Percentiles rank a stretch among this genome's conserved stretches.
phyloP scores from a whole-genome alignment of 2,329 filamentous ascomycete genomes.

The Diaporthe eres region DNA sequence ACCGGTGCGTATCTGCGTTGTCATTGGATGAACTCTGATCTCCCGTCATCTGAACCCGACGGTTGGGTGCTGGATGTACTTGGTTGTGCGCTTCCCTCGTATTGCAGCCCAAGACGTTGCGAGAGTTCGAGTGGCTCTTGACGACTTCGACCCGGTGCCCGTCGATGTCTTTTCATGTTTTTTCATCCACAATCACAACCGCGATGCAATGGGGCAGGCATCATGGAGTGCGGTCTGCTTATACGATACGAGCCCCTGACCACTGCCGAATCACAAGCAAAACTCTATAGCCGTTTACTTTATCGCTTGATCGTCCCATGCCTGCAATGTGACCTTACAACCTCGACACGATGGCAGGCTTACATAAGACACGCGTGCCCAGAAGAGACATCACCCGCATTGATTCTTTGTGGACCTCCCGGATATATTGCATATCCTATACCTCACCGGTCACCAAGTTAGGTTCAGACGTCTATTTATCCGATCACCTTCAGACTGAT shows the following conservation, averaged over 20 bases:
- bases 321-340: constrained; percentile 17
- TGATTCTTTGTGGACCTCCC: no score
- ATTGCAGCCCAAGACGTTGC: not conserved
- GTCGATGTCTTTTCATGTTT: not conserved
- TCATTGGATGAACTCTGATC: constrained; percentile 13
- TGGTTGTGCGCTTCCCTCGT: not conserved
- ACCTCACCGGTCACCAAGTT: not conserved
- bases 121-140: not conserved
- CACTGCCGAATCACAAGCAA: not conserved
- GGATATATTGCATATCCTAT: not conserved
- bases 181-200: not conserved
- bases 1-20: not conserved
- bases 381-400: not conserved
- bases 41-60: constrained; percentile 16
- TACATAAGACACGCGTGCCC: not conserved
- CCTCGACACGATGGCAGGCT: not conserved
- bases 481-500: not conserved
- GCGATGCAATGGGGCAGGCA: not conserved
- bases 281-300: constrained; percentile 1
- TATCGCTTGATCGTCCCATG: constrained; percentile 5
- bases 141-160: not conserved
- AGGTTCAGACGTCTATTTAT: not conserved
- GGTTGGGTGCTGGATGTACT: not conserved
- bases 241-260: not conserved
- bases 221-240: not conserved